These are phyloP conservation scores for Phytopythium boreale DNA, from an alignment of 352 stramenopile genomes.

Conservation along the genomic window DNA sequence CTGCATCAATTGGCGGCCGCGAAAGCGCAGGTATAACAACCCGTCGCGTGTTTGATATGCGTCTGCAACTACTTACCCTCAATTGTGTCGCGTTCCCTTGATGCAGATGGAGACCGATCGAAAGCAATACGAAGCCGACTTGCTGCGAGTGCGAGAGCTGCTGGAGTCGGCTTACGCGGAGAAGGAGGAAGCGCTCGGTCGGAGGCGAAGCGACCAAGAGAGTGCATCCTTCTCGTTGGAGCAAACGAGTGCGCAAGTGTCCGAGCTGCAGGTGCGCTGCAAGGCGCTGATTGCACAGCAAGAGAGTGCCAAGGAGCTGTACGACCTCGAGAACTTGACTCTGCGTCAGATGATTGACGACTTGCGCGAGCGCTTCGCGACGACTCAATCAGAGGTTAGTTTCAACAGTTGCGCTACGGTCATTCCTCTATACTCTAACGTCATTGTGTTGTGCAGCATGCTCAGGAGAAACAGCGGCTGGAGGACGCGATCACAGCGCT, in stretches of 20 bases:
- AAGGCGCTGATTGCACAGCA: constrained; percentile 24
- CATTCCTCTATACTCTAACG: not conserved
- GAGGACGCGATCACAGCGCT: not conserved
- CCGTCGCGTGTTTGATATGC: not conserved
- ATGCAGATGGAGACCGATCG: constrained; percentile 4
- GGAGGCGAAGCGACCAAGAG: not conserved
- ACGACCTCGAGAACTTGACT: constrained; percentile 15
- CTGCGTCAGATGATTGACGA: constrained; percentile 1
- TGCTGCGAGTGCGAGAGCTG: constrained; percentile 6
- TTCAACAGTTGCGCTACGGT: not conserved
- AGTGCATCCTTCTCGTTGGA: not conserved
- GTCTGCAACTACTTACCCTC: not conserved
- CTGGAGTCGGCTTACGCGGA: constrained; percentile 8
- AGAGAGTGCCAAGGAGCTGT: constrained; percentile 19
- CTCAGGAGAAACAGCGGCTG: not conserved
- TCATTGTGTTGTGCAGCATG: not conserved
- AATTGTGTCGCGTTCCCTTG: too few species aligned
- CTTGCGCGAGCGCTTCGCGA: not conserved
- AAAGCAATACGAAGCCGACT: constrained; percentile 5
- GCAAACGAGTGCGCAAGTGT: constrained; percentile 3
- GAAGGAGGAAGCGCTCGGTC: constrained; percentile 2
- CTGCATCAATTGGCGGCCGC: not conserved
- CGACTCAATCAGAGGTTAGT: not conserved
- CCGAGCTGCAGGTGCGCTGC: constrained; percentile 17
- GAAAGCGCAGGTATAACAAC: not conserved